Conservation (phyloP, 2,329 filamentous ascomycete genomes). For the Hypoxylon sp. region DNA sequence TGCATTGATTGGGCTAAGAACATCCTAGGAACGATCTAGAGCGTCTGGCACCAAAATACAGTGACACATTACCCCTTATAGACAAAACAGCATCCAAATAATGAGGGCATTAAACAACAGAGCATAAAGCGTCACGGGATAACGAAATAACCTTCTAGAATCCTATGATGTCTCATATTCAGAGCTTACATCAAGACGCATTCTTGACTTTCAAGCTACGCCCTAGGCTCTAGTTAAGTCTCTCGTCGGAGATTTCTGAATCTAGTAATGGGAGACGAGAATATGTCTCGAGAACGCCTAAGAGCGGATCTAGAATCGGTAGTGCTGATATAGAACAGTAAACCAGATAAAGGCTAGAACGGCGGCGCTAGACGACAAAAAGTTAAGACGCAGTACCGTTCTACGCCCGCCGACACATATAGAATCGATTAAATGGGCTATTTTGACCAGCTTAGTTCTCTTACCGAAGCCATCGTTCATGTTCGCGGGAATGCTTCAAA, state of each 20-base stretch:
- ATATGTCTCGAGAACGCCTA: constrained; percentile 48
- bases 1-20: constrained; percentile 1
- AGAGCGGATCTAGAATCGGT: constrained; percentile 47
- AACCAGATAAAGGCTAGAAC: constrained; percentile 27
- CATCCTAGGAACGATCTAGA: constrained; percentile 22
- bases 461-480: constrained; percentile 42
- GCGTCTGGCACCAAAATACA: constrained; percentile 15
- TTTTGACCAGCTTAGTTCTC: not conserved
- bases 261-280: constrained; percentile 52
- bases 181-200: constrained; percentile 20
- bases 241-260: constrained; percentile 47
- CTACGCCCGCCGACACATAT: constrained; percentile 32
- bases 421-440: constrained; percentile 11
- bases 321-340: constrained; percentile 36
- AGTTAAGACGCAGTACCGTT: constrained; percentile 25
- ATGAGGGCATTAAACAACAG: constrained; percentile 13
- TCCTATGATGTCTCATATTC: constrained; percentile 33
- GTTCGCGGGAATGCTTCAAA: constrained; percentile 31
- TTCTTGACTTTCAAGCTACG: constrained; percentile 42
- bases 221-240: constrained; percentile 36
- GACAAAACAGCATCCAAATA: constrained; percentile 19
- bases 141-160: constrained; percentile 31
- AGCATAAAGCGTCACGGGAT: constrained; percentile 18
- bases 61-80: constrained; percentile 21
- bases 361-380: constrained; percentile 30